A percentile compares a stretch with the other conserved stretches of the same genome.
phyloP scores from a whole-genome alignment of 2,329 filamentous ascomycete species.

The Fusarium armeniacum region DNA sequence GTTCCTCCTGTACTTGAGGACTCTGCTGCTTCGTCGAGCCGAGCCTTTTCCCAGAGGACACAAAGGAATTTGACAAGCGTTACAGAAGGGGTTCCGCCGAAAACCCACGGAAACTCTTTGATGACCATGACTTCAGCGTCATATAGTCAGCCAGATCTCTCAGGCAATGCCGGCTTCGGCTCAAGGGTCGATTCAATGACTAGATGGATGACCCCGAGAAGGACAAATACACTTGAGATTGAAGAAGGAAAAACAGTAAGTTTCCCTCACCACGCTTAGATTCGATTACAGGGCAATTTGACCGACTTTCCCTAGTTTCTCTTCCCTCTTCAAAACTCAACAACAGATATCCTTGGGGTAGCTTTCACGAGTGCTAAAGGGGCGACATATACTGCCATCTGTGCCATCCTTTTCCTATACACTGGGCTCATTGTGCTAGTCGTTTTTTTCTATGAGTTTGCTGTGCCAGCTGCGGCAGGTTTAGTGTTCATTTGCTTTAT shows the following conservation, averaged over 20 bases:
- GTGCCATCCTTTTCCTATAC: slow-evolving; percentile 7
- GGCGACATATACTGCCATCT: slow-evolving; percentile 9
- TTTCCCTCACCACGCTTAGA: background rate
- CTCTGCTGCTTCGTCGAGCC: background rate
- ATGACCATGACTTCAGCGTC: slow-evolving; percentile 20
- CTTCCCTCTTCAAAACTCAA: background rate
- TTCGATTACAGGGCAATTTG: background rate
- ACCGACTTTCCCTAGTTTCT: slow-evolving; percentile 2
- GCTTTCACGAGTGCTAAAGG: slow-evolving; percentile 11
- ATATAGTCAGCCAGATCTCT: slow-evolving; percentile 24
- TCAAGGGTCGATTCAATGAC: slow-evolving; percentile 21
- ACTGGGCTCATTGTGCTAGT: slow-evolving; percentile 5
- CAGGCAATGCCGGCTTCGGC: slow-evolving; percentile 17
- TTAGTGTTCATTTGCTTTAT: slow-evolving; percentile 1
- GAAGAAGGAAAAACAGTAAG: slow-evolving; percentile 19
- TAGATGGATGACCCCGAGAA: slow-evolving; percentile 10
- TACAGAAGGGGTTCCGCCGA: background rate
- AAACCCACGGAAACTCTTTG: background rate
- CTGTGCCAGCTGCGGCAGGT: slow-evolving; percentile 12
- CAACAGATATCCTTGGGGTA: slow-evolving; percentile 10
- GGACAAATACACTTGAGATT: slow-evolving; percentile 16
- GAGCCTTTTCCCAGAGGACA: background rate
- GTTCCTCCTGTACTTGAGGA: background rate
- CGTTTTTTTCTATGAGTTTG: slow-evolving; percentile 21
- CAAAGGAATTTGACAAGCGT: background rate